These are phyloP conservation scores for Biscutella laevigata DNA, from an alignment of 441 rosid species.

Conservation along the genomic window DNA sequence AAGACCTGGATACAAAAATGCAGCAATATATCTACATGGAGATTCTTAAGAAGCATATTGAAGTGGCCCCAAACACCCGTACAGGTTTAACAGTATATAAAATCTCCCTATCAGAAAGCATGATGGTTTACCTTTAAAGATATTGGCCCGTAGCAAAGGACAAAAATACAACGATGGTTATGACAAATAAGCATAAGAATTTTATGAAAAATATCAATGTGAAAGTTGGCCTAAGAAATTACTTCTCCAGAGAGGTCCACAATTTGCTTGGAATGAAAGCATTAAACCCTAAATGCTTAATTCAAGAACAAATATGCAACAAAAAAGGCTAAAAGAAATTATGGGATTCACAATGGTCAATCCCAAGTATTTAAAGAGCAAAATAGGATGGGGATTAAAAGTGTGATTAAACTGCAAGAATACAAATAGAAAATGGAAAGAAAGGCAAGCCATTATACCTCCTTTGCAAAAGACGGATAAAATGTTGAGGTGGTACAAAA, in stretches of 20 bases:
- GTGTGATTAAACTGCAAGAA: not conserved
- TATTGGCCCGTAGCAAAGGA: not conserved
- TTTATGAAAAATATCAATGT: not conserved
- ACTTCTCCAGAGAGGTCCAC: no score
- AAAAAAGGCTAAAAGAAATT: not conserved
- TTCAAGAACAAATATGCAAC: not conserved
- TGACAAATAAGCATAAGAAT: conserved; percentile 1
- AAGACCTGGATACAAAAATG: not conserved
- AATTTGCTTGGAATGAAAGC: not conserved
- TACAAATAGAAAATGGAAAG: conserved; percentile 4
- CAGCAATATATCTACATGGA: not conserved
- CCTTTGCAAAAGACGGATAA: conserved; percentile 67
- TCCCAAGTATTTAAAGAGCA: not conserved
- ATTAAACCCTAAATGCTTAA: not conserved
- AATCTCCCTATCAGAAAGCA: not conserved
- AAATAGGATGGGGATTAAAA: not conserved
- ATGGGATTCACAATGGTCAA: not conserved
- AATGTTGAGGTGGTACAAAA: conserved; percentile 76
- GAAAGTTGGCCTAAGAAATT: no score
- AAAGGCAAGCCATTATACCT: conserved; percentile 33
- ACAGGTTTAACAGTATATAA: not conserved
- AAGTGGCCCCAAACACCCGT: not conserved
- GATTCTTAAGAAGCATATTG: conserved; percentile 1
- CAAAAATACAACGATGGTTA: not conserved
- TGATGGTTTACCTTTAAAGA: not conserved